phyloP scores from a whole-genome alignment of 192 early-diverging fungal genomes.

The Coemansia aciculifera region DNA sequence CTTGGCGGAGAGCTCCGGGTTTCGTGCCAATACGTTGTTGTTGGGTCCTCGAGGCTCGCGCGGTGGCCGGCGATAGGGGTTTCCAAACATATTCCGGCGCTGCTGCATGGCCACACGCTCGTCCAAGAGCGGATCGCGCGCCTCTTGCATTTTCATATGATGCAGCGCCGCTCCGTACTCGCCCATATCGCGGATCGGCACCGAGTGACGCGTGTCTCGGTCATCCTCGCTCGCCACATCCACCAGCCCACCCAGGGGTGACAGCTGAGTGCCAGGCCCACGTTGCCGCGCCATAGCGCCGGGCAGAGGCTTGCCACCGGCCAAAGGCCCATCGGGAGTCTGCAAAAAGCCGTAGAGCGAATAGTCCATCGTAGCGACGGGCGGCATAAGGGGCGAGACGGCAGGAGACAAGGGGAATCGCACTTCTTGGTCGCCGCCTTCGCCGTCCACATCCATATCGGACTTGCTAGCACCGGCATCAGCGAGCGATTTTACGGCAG shows the following conservation, averaged over 20 bases:
- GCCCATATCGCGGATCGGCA: conserved; percentile 74
- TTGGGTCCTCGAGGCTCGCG: conserved; percentile 50
- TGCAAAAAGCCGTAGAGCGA: conserved; percentile 29
- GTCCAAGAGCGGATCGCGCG: conserved; percentile 66
- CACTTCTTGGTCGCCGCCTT: background rate
- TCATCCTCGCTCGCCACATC: conserved; percentile 56
- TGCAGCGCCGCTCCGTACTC: conserved; percentile 64
- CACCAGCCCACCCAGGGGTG: conserved; percentile 38
- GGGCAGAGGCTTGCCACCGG: background rate
- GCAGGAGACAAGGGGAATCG: background rate
- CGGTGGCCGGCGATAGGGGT: conserved; percentile 64
- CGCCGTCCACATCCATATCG: conserved; percentile 18
- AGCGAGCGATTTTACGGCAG: background rate
- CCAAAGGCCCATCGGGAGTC: conserved; percentile 3
- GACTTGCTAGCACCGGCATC: conserved; percentile 1
- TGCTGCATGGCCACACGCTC: conserved; percentile 61
- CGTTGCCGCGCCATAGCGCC: background rate
- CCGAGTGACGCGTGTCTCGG: conserved; percentile 61
- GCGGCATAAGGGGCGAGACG: conserved; percentile 25
- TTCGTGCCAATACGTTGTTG: conserved; percentile 55
- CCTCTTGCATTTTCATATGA: conserved; percentile 54
- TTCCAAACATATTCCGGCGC: conserved; percentile 73
- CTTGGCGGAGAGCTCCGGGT: conserved; percentile 44
- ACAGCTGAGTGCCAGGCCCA: conserved; percentile 18
- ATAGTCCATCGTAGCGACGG: conserved; percentile 49